These are phyloP conservation scores for Camellia lanceoleosa DNA, from an alignment of 148 eudicot species.

Conservation along the genomic window DNA sequence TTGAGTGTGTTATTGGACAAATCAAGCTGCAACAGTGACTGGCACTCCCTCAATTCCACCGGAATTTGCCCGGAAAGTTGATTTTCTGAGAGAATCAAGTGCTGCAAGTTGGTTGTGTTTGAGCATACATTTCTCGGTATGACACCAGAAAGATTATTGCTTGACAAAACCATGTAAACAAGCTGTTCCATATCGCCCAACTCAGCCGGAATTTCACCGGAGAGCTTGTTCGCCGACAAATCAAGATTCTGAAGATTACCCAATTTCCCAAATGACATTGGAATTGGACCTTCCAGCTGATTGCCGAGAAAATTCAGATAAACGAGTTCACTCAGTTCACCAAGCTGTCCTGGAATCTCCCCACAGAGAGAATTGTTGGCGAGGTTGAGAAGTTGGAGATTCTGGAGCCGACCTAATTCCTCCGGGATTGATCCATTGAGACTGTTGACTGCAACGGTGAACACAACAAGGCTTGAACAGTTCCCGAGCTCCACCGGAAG, in stretches of 20 bases:
- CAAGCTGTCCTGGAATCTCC: constrained; percentile 55
- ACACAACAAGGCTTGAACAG: constrained; percentile 46
- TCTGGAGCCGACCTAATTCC: constrained; percentile 44
- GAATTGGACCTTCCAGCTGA: constrained; percentile 62
- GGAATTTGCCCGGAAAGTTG: constrained; percentile 74
- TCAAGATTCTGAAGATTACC: constrained; percentile 59
- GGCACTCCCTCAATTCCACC: constrained; percentile 45
- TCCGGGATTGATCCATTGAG: constrained; percentile 65
- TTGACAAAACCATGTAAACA: constrained; percentile 47
- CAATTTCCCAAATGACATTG: constrained; percentile 47
- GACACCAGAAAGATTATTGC: constrained; percentile 59
- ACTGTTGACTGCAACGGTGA: constrained; percentile 62
- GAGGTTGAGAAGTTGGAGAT: constrained; percentile 58
- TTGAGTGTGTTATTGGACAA: constrained; percentile 84
- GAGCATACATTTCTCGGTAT: constrained; percentile 66
- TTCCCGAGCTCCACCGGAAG: constrained; percentile 64
- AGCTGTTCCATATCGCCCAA: constrained; percentile 64
- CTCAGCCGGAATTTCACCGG: constrained; percentile 70
- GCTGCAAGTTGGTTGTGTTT: constrained; percentile 54
- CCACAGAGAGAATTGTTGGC: constrained; percentile 74
- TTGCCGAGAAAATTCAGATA: constrained; percentile 84
- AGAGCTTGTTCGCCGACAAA: constrained; percentile 65
- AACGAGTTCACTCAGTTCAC: constrained; percentile 53
- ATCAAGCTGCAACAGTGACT: constrained; percentile 60
- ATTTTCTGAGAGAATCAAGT: constrained; percentile 53